Base-by-base conservation (phyloP, 345 rosid genomes). In the Acer saccharum region DNA sequence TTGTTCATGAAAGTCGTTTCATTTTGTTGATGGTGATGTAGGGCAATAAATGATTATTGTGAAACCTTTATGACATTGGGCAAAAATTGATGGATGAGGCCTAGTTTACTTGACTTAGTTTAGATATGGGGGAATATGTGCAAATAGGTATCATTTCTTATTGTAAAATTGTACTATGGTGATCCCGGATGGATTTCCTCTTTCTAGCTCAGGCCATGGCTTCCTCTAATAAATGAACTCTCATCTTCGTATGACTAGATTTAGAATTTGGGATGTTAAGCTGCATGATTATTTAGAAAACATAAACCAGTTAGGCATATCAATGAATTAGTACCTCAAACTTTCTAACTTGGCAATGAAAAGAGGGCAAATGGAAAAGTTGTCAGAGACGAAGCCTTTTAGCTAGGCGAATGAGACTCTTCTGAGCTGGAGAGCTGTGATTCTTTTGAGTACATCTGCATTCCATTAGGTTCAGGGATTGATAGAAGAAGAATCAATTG, bases 51-150 rank as follows among this genome's bases (percentile, higher is more conserved):
- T 70, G 1, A 29, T 71, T 71, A 55, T 46, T 71, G 64, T 39
- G 11, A 60, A 20, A 20, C 13, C 20, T 9, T 60, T 73, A 35
- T 14, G 2, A 73, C 6, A 21, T 60, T 21, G 54, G 25, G 58
- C 7, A 54, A 54, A 20, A 23, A 14, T 23, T 61, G 12, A 4
- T 25, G 41, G 10, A 3, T 18, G 29, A 27, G 67, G 27, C 60
- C 62, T 25, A 44, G 65, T 74, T 73, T 7, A 74, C 23, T 11
- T 46, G 58, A 48, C 54, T 67, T 39, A 67, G 25, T 66, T 66
- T 39, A 50, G 14, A 67, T 39, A 43, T 39, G 48, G 27, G 8
- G 70, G 70, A 11, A 18, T 41, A 43, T 43, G 2, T 41, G n/a
- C 39, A 12, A n/a, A n/a, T 68, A 35, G 55, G 55, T 44, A 43